Percentiles rank a stretch among this genome's conserved stretches.
Evolutionary conservation across 2,329 filamentous ascomycete species (phyloP).

Genomic region (Aureobasidium sp.): DNA sequence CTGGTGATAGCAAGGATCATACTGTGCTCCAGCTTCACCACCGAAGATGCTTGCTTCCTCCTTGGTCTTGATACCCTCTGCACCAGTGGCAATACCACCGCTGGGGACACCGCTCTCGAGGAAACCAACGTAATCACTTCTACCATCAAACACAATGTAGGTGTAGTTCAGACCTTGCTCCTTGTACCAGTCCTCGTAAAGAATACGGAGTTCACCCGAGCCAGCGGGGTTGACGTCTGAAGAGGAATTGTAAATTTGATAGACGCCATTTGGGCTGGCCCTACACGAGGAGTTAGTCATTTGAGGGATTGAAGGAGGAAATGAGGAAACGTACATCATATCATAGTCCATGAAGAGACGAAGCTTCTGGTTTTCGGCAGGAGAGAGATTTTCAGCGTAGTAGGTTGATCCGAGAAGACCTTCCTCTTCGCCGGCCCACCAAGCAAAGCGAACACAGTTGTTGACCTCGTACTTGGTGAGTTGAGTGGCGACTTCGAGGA

Average conservation of each 20-base stretch:
- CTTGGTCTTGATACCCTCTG: slow-evolving; percentile 78
- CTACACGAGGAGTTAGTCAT: too few species aligned
- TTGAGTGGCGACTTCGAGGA: slow-evolving; percentile 66
- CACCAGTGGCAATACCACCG: slow-evolving; percentile 81
- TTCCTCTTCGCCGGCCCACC: slow-evolving; percentile 71
- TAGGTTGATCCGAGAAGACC: slow-evolving; percentile 67
- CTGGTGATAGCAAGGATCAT: slow-evolving; percentile 64
- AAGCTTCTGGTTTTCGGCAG: slow-evolving; percentile 62
- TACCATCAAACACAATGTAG: slow-evolving; percentile 79
- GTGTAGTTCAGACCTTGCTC: slow-evolving; percentile 70
- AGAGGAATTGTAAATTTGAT: slow-evolving; percentile 58
- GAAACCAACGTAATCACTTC: slow-evolving; percentile 84
- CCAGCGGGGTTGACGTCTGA: slow-evolving; percentile 50
- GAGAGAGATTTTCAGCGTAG: slow-evolving; percentile 58
- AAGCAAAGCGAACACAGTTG: slow-evolving; percentile 73
- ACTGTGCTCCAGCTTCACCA: slow-evolving; percentile 68
- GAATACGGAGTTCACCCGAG: slow-evolving; percentile 71
- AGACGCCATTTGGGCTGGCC: slow-evolving; percentile 66
- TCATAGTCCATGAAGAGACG: slow-evolving; percentile 74
- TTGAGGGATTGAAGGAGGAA: too few species aligned
- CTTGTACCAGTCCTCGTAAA: slow-evolving; percentile 73
- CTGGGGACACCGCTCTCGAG: slow-evolving; percentile 72
- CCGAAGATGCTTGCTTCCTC: slow-evolving; percentile 74
- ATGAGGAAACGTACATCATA: slow-evolving; percentile 48
- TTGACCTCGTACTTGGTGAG: slow-evolving; percentile 77